Conservation (phyloP, 306 rosid species). For the Castanopsis chinensis region DNA sequence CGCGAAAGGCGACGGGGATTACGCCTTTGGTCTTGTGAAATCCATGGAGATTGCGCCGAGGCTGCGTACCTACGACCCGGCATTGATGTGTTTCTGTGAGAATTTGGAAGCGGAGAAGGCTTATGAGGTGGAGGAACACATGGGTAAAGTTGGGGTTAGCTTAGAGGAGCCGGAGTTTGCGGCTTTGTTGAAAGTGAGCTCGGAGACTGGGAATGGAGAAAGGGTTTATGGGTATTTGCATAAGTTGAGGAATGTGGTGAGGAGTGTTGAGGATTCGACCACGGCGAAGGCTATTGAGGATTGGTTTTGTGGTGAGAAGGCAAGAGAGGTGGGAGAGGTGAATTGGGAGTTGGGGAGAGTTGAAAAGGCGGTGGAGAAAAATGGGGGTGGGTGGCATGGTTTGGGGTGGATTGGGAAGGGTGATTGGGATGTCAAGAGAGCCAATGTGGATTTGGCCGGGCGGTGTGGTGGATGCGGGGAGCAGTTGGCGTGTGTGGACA, state of each 20-base stretch:
- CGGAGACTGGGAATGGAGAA: conserved; percentile 43
- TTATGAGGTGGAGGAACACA: conserved; percentile 68
- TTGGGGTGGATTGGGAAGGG: conserved; percentile 89
- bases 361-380: conserved; percentile 46
- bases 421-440: conserved; percentile 55
- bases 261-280: conserved; percentile 56
- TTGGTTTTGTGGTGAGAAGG: conserved; percentile 63
- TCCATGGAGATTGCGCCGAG: conserved; percentile 46
- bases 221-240: conserved; percentile 78
- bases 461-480: conserved; percentile 55
- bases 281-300: conserved; percentile 47
- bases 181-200: conserved; percentile 66
- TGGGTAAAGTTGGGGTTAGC: conserved; percentile 43
- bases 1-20: conserved; percentile 55
- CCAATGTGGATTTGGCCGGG: conserved; percentile 39
- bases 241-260: conserved; percentile 58
- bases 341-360: conserved; percentile 37
- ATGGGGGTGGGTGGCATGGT: conserved; percentile 98
- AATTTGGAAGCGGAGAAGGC: conserved; percentile 65
- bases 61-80: conserved; percentile 71
- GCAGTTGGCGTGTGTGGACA: conserved; percentile 73
- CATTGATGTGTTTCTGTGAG: conserved; percentile 65
- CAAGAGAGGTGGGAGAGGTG: conserved; percentile 44
- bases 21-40: conserved; percentile 63
- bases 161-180: conserved; percentile 70